Evolutionary conservation across 805 yeast species (phyloP), one percentile per base, ranked within the genome.

Genomic region (Myxozyma nipponensis): DNA sequence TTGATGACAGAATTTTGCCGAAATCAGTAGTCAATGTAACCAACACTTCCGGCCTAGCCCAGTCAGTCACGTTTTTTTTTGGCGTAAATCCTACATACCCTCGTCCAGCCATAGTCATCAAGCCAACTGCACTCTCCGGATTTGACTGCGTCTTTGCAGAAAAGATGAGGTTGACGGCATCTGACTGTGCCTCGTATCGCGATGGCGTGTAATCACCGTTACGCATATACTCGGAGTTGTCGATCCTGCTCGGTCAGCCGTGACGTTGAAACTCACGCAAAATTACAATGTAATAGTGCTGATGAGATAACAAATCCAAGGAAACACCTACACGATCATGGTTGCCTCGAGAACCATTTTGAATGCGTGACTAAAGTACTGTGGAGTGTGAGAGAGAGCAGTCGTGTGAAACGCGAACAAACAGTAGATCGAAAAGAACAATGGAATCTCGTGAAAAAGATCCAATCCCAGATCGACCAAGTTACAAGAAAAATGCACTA

Each of bases 321-420:
- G 9, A 23, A 39, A 15, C 7, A 39, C 72, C 42, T 62, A 71
- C 74, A 89, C 87, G 56, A 93, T 79, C 85, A 93, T 90, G 15
- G 96, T 86, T 57, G 98, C 98, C 72, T 93, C 98, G 63, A 90
- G 78, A 57, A 84, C 96, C 97, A 89, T 89, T 47, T 64, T 75
- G 55, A 34, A 15, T 9, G 34, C 17, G 28, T 19, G 23, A 38
- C n/a, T 18, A 18, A 28, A 28, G 13, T 28, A 28, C 7, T 28
- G 13, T 28, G 32, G 13, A 9, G 13, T 28, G 13, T 9, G 13
- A 28, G 13, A 28, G 32, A 7, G 13, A 28, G 32, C 32, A 28
- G 13, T 9, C 32, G 13, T 28, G 32, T 28, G 13, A 7, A 28
- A 28, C 32, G 13, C 32, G 32, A 28, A 9, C 32, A 28, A 28